Conservation (phyloP, 2,329 filamentous ascomycete genomes). For the Claviceps pazoutovae region DNA sequence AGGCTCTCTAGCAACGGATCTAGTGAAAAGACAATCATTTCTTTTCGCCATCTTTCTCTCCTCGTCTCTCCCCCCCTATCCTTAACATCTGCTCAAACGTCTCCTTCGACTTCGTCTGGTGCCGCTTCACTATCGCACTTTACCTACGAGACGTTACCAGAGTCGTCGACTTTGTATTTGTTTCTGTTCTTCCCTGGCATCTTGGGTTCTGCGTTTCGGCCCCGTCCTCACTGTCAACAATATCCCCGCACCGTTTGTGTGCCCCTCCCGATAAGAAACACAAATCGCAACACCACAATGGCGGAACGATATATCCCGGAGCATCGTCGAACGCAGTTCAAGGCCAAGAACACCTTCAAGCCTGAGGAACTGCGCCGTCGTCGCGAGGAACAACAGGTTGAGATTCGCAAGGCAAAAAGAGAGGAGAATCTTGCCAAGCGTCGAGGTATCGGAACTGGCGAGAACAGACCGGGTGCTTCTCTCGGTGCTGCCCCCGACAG, state of each 20-base stretch:
- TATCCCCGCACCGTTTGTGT: slow-evolving; percentile 2
- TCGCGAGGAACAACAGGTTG: slow-evolving; percentile 97
- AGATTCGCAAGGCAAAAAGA: slow-evolving; percentile 96
- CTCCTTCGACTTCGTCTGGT: slow-evolving; percentile 2
- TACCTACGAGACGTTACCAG: not conserved
- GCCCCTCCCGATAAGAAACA: not conserved
- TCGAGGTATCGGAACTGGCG: slow-evolving; percentile 77
- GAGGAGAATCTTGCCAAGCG: slow-evolving; percentile 98
- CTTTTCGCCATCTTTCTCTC: slow-evolving; percentile 8
- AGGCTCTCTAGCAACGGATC: slow-evolving; percentile 10
- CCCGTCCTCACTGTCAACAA: slow-evolving; percentile 4
- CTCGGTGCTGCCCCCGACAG: slow-evolving; percentile 86
- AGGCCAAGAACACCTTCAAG: slow-evolving; percentile 98
- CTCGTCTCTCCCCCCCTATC: slow-evolving; percentile 1
- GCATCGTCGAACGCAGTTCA: slow-evolving; percentile 98
- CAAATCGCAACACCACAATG: slow-evolving; percentile 44
- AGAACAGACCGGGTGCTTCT: slow-evolving; percentile 65
- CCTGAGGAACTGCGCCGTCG: slow-evolving; percentile 95
- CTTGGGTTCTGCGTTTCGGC: not conserved
- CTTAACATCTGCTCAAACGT: slow-evolving; percentile 1
- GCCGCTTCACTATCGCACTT: slow-evolving; percentile 2
- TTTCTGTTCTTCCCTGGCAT: not conserved
- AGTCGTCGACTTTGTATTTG: not conserved
- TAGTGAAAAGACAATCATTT: slow-evolving; percentile 6
- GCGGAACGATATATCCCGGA: slow-evolving; percentile 98